Evolutionary conservation across 345 rosid species (phyloP), one percentile per base, ranked within the genome.

Genomic region (Ricinus communis): DNA sequence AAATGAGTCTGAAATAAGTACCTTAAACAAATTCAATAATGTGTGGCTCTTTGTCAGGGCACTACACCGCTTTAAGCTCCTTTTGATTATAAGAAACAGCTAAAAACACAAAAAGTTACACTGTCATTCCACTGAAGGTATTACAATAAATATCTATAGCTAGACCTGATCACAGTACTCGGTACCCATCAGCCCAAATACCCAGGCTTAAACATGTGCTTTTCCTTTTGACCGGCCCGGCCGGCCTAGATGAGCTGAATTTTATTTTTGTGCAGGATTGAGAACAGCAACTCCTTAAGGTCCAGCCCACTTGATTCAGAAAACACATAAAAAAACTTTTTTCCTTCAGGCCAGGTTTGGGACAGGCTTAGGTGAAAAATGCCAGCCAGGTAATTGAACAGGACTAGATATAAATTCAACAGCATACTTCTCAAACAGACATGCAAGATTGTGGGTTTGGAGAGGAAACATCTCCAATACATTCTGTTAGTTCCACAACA

Each of bases 11-110:
- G 28, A 57, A 53, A 63, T 59, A 72, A 33, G 63, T 81, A 92
- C 99, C 98, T 88, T 95, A 78, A 92, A 89, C 87, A 95, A 81
- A 85, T 89, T 87, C 79, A 82, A 88, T 67, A 95, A 74, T 8
- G 97, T 89, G 79, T 92, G 97, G 83, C 77, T 89, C 86, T 89
- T 92, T 75, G 93, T 92, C 71, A 92, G 82, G 74, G 88, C 82
- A 83, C 87, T 90, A 86, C 99, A 95, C 53, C 99, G 87, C 85
- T 95, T 95, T 82, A 95, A 84, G 90, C 98, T 95, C 86, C 96
- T 89, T 76, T 92, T 95, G 83, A 95, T 92, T 67, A 90, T 86
- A 59, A 88, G 84, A 83, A 95, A 92, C 84, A 92, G 76, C 98
- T 95, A 75, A 76, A 87, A 66, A 61, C 25, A 73, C 21, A 68